phyloP scores from a whole-genome alignment of 2,329 filamentous ascomycete genomes.

The Alternaria incomplexa region DNA sequence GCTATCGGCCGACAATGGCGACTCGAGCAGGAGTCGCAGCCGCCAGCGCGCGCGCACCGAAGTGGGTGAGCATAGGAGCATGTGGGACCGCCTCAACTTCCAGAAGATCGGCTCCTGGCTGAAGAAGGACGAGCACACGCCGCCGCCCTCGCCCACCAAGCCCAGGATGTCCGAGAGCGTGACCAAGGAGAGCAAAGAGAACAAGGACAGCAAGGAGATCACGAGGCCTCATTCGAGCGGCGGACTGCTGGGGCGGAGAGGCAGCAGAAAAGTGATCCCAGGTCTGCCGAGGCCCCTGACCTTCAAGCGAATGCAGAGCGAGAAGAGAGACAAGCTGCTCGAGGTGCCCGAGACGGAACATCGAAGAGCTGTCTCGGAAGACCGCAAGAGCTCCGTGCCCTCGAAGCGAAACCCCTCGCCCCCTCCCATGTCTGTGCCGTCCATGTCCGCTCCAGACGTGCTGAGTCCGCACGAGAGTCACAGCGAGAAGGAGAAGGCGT shows the following conservation, averaged over 20 bases:
- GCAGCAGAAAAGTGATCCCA: constrained; percentile 70
- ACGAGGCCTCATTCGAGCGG: constrained; percentile 43
- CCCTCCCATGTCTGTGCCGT: constrained; percentile 44
- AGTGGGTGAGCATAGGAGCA: constrained; percentile 41
- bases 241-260: constrained; percentile 35
- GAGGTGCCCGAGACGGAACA: constrained; percentile 69
- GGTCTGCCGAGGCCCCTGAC: constrained; percentile 78
- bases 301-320: constrained; percentile 82
- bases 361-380: constrained; percentile 75
- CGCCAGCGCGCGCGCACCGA: constrained; percentile 44
- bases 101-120: constrained; percentile 51
- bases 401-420: constrained; percentile 54
- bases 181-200: constrained; percentile 34
- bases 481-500: constrained; percentile 26
- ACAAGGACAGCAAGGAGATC: constrained; percentile 36
- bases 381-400: constrained; percentile 68
- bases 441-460: constrained; percentile 49
- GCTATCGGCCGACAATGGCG: constrained; percentile 32
- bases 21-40: constrained; percentile 37
- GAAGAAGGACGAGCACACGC: constrained; percentile 48
- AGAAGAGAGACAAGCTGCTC: constrained; percentile 74
- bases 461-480: constrained; percentile 39
- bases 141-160: constrained; percentile 22
- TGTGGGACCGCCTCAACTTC: constrained; percentile 47
- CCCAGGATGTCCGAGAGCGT: constrained; percentile 1